Base-by-base conservation (phyloP, 768 basidiomycete species). In the Boletus reticuloceps region DNA sequence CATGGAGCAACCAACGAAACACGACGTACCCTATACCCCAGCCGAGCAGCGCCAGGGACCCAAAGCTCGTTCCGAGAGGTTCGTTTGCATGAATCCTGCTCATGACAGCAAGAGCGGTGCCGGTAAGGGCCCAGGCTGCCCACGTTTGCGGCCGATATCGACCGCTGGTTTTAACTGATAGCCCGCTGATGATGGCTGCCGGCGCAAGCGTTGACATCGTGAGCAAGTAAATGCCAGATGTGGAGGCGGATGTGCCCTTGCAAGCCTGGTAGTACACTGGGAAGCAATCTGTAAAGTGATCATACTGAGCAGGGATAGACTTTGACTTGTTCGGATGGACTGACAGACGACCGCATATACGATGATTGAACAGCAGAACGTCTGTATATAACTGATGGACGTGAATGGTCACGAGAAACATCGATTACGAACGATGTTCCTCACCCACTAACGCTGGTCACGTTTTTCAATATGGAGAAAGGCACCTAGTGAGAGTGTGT, bases 241-340 rank as follows among this genome's bases (percentile, higher is more conserved):
- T 48, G n/a, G 72, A 59, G 0, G 80, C 68, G 6, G 69, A 69
- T 13, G 68, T 64, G 8, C 62, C 68, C 51, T 69, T 69, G 56
- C 70, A 73, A 1, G 77, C 76, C 58, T 80, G 79, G 57, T 76
- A 79, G 60, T 74, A 80, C 10, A 76, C 71, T 3, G 76, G 76
- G 5, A 74, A 59, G 55, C 75, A 79, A 56, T 75, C 75, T 73
- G 62, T 22, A 16, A n/a, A 34, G 9, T 12, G n/a, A 42, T 34
- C 8, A 16, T 16, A 16, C 20, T 14, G 25, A 25, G 40, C 14
- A 49, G 56, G 14, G 17, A 40, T 37, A 19, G 27, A 29, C 27
- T 29, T 20, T 11, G 9, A 11, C 10, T 16, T 29, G 9, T 50
- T 34, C 20, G 42, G 46, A 25, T 34, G 16, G 38, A 51, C 58